A percentile compares a stretch with the other conserved stretches of the same genome.
phyloP scores from a whole-genome alignment of 2,329 filamentous ascomycete species.

The Aspergillus sp. region DNA sequence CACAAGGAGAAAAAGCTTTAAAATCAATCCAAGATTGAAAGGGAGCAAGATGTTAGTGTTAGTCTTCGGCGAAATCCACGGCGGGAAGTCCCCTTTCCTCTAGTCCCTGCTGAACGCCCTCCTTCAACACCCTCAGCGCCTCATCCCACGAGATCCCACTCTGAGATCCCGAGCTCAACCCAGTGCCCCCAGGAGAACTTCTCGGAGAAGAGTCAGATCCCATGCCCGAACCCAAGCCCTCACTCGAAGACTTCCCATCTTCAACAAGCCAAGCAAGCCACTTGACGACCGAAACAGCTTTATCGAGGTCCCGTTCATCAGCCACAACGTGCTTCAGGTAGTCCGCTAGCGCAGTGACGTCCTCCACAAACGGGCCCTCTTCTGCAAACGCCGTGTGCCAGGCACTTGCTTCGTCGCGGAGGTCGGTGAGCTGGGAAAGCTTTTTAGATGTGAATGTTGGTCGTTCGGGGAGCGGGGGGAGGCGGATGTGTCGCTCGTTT shows the following conservation, averaged over 20 bases:
- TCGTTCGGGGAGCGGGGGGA: constrained; percentile 56
- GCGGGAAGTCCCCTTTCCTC: constrained; percentile 50
- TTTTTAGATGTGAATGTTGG: constrained; percentile 67
- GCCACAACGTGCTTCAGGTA: constrained; percentile 74
- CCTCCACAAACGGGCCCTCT: constrained; percentile 78
- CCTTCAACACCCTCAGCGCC: constrained; percentile 46
- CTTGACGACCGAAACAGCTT: constrained; percentile 69
- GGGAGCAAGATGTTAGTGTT: not conserved
- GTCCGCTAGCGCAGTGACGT: constrained; percentile 73
- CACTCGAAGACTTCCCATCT: constrained; percentile 26
- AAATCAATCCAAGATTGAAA: constrained; percentile 14
- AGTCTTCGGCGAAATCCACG: constrained; percentile 43
- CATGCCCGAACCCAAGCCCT: constrained; percentile 28
- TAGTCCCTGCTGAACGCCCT: constrained; percentile 49
- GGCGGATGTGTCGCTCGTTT: constrained; percentile 32
- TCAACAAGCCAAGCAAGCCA: constrained; percentile 60
- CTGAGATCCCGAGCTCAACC: constrained; percentile 20
- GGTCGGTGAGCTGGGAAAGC: constrained; percentile 61
- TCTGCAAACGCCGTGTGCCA: constrained; percentile 75
- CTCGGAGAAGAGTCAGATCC: not conserved
- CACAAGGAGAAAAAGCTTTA: not conserved
- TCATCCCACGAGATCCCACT: constrained; percentile 38
- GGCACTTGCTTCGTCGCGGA: constrained; percentile 73
- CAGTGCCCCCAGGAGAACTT: not conserved
- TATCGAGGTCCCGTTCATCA: constrained; percentile 78